Evolutionary conservation across 1,284 basidiomycete genomes (phyloP), one percentile per base, ranked within the genome.

Genomic region (Ustilago hordei): DNA sequence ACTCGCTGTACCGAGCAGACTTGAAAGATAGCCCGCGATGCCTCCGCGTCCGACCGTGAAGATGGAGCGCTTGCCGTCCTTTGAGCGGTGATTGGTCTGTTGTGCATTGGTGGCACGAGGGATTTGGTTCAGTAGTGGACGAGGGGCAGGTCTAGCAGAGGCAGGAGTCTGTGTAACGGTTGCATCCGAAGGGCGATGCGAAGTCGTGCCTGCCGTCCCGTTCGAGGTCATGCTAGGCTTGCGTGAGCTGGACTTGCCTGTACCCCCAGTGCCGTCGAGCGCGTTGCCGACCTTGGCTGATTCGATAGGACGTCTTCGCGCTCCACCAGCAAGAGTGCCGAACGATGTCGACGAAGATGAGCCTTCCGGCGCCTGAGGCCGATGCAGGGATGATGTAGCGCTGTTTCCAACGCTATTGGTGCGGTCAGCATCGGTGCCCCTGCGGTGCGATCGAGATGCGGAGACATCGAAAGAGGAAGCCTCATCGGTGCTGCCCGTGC

Each of bases 11-110:
- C 92, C 93, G 71, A 94, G 94, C 5, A 99, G 89, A 0, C 95
- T 95, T 15, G 95, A 93, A n/a, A 99, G 89, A 86, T 99, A 99
- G 4, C 97, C 97, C 2, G 96, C 96, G 62, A 99, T 96, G 0
- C 97, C 96, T 64, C 96, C 96, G 81, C 83, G 75, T 8, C 96
- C 97, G 31, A 98, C 93, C 1, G 93, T 96, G 86, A 96, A 99
- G 35, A 99, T 85, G 36, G 82, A 81, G 9, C 74, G 76, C 39
- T 67, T 69, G 36, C 65, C 74, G 4, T 76, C 69, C 39, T 64
- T 73, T 41, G 39, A 35, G 31, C 65, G 63, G 9, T 65, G 53
- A 6, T 57, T 54, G 17, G 48, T 39, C 12, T 60, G 61, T 8
- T 57, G 69, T 12, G 48, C 48, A 4, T 50, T 50, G 28, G 48